Conservation (phyloP, 2,329 filamentous ascomycete species). For the Colletotrichum noveboracense region DNA sequence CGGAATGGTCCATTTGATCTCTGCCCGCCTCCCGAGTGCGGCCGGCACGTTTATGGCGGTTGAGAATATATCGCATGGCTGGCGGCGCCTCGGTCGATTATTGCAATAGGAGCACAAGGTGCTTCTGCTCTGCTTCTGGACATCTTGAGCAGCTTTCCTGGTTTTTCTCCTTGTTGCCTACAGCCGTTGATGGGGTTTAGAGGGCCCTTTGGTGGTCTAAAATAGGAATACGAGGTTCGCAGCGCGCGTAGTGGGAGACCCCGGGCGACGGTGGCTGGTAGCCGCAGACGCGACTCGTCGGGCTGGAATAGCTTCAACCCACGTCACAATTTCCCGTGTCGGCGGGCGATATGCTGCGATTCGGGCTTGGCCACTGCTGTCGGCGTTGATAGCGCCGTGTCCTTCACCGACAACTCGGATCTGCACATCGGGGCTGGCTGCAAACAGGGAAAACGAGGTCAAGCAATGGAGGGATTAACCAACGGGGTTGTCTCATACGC, state of each 20-base stretch:
- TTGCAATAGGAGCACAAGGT: neutral
- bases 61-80: neutral
- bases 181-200: neutral
- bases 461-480: neutral
- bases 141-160: neutral
- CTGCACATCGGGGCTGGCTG: neutral
- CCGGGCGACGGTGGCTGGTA: neutral
- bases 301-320: slow-evolving; percentile 11
- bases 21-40: neutral
- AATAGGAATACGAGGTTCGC: slow-evolving; percentile 10
- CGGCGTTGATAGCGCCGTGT: neutral
- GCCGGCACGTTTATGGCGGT: neutral
- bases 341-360: neutral
- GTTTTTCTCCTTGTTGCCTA: slow-evolving; percentile 13
- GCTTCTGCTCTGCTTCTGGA: neutral
- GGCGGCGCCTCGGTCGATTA: neutral
- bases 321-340: slow-evolving; percentile 6
- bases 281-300: neutral
- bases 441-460: neutral
- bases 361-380: neutral
- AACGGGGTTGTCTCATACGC: neutral
- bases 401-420: neutral
- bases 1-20: neutral
- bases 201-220: neutral
- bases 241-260: neutral